Evolutionary conservation across 179 eudicot genomes (phyloP).

Genomic region (Spergularia azorica): DNA sequence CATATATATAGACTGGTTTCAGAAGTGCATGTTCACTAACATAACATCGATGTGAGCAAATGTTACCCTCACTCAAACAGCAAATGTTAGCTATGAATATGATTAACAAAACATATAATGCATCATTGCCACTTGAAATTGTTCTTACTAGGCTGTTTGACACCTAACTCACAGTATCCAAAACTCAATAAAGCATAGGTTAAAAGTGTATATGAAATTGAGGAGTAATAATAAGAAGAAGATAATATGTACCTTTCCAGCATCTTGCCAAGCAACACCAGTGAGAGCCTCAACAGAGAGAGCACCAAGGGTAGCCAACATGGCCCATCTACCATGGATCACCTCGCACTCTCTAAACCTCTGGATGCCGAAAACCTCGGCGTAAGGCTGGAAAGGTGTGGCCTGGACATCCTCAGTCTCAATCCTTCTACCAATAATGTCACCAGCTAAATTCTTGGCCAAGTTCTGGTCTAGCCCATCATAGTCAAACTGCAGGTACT

Average conservation of each 20-base stretch:
- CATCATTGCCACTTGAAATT: no score
- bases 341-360: slow-evolving; percentile 88
- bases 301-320: slow-evolving; percentile 90
- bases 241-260: slow-evolving; percentile 68
- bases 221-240: no score
- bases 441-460: slow-evolving; percentile 77
- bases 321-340: slow-evolving; percentile 95
- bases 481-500: slow-evolving; percentile 77
- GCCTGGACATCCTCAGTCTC: slow-evolving; percentile 61
- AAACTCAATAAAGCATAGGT: no score
- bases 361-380: slow-evolving; percentile 86
- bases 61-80: no score
- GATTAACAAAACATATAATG: no score
- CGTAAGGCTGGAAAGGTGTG: slow-evolving; percentile 86
- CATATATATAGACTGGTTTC: no score
- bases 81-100: no score
- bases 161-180: no score
- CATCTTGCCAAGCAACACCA: slow-evolving; percentile 96
- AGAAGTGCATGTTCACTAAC: neutral
- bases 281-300: slow-evolving; percentile 87
- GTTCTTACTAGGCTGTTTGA: no score
- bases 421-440: slow-evolving; percentile 64
- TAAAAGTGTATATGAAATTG: no score
- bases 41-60: no score
- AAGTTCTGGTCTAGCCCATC: slow-evolving; percentile 85